Evolutionary conservation across 768 basidiomycete genomes (phyloP), one percentile per base, ranked within the genome.

Genomic region (Mrakia frigida): DNA sequence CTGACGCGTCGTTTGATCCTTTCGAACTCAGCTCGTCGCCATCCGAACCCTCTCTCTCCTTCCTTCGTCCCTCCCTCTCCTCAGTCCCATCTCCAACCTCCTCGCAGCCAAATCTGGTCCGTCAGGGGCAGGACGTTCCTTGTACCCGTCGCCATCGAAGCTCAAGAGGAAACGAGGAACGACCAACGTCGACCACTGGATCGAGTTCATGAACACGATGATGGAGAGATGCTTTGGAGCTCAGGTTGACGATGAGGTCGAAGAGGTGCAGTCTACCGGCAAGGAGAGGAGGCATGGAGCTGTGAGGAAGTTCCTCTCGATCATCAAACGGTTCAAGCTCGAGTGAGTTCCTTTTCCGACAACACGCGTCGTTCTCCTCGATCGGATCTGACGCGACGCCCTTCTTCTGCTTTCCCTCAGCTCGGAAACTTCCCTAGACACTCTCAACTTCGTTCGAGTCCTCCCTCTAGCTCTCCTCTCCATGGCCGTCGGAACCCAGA

Each of bases 151-250:
- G 2, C 69, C 37, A 46, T 35, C 70, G 4, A n/a, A 21, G 28
- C 76, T 60, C n/a, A 77, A 77, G 59, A 60, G 76, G 43, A 77
- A 77, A 53, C 60, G 76, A 53, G 76, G 70, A 14, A 35, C n/a
- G 14, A 52, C 37, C 46, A 46, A 77, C 35, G 9, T 41, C 25
- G 59, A 70, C 35, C 31, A 31, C 46, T 77, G 76, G 76, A 71
- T 56, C 59, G 37, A 50, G 50, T 18, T 73, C 43, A 56, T 63
- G 2, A n/a, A 6, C 25, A 33, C 25, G n/a, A 6, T 68, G n/a
- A 61, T 73, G 43, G 14, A 39, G 35, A 46, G 28, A 23, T 74
- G 73, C 65, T 67, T 74, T 21, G 39, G 35, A 46, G 41, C 11
- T 13, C 9, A 28, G 23, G 5, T 31, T 25, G 63, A 14, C 28